Conservation (phyloP, 192 early-diverging fungal species). For the Coemansia sp. region DNA sequence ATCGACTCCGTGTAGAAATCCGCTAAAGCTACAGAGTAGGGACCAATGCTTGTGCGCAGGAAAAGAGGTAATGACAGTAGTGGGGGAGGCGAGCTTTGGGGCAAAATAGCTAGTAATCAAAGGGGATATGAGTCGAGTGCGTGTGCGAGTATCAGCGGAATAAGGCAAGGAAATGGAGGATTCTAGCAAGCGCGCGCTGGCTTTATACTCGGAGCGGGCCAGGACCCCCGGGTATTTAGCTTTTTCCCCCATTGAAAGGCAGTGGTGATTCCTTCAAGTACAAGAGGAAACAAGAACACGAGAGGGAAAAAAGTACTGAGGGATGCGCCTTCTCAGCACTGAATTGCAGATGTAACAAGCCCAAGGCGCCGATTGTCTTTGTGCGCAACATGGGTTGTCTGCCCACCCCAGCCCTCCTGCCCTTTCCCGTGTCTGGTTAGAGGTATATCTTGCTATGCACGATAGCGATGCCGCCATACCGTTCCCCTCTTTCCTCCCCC, state of each 20-base stretch:
- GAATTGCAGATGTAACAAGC: not conserved
- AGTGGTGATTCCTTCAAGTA: not conserved
- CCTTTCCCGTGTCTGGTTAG: not conserved
- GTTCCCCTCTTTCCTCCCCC: not conserved
- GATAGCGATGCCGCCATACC: not conserved
- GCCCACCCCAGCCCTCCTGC: not conserved
- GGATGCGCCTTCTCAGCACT: not conserved
- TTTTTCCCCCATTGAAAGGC: not conserved
- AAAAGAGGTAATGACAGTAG: conserved; percentile 7
- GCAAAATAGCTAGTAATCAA: not conserved
- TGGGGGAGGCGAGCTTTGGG: conserved; percentile 2
- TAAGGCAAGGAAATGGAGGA: not conserved
- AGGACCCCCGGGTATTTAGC: conserved; percentile 11
- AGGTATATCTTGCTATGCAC: conserved; percentile 1
- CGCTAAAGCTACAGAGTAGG: not conserved
- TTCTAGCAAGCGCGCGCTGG: not conserved
- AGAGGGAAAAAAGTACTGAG: not conserved
- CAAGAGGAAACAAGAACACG: not conserved
- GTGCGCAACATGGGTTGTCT: not conserved
- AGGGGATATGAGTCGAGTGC: not conserved
- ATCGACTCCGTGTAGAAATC: conserved; percentile 4
- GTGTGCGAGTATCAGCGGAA: not conserved
- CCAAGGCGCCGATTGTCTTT: not conserved
- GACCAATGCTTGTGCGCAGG: conserved; percentile 1
- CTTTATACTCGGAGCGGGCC: conserved; percentile 6